Evolutionary conservation across 129 eudicot species (phyloP).

Genomic region (Dittrichia graveolens): DNA sequence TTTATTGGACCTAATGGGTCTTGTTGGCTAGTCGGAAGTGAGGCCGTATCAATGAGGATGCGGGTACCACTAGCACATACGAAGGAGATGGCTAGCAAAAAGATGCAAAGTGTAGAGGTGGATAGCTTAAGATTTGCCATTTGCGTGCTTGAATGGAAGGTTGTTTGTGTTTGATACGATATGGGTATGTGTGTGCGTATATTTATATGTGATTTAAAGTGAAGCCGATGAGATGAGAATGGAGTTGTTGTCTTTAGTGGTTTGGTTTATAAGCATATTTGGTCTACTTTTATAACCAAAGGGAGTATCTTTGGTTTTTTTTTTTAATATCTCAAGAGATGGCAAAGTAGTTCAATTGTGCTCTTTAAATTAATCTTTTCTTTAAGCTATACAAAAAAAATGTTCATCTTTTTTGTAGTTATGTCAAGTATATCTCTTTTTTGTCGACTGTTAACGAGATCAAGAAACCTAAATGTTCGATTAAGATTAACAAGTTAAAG

Average conservation of each 20-base stretch:
- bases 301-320: not conserved
- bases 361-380: not conserved
- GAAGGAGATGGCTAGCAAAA: slow-evolving; percentile 49
- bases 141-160: slow-evolving; percentile 1
- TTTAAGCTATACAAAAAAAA: too few species aligned
- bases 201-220: slow-evolving; percentile 39
- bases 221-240: slow-evolving; percentile 60
- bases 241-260: slow-evolving; percentile 49
- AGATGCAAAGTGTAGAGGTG: slow-evolving; percentile 43
- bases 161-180: slow-evolving; percentile 24
- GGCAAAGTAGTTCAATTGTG: not conserved
- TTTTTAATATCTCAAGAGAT: not conserved
- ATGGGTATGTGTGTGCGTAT: not conserved
- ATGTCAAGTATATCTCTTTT: too few species aligned
- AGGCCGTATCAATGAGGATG: slow-evolving; percentile 50
- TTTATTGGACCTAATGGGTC: slow-evolving; percentile 33
- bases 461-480: too few species aligned
- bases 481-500: too few species aligned
- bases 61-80: slow-evolving; percentile 54
- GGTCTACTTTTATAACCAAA: not conserved
- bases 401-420: too few species aligned
- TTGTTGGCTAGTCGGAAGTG: slow-evolving; percentile 29
- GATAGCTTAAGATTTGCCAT: slow-evolving; percentile 47
- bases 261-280: slow-evolving; percentile 21
- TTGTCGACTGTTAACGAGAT: too few species aligned